Conservation (phyloP, 495 filamentous ascomycete species). For the Lasiosphaeria hispida region DNA sequence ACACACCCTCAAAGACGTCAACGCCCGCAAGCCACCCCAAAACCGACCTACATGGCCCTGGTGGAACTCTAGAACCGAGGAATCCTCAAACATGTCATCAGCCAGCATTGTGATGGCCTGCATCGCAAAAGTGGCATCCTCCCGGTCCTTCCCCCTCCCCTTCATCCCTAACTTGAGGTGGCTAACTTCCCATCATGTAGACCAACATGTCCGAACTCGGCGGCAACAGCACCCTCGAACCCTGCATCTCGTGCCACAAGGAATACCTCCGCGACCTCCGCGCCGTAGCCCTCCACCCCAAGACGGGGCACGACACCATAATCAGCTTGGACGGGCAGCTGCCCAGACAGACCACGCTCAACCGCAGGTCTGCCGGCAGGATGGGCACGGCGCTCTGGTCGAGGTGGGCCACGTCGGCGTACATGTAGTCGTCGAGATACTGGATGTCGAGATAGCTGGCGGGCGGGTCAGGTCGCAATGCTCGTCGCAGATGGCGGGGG, state of each 20-base stretch:
- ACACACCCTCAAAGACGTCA: slow-evolving; percentile 24
- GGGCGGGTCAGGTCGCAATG: slow-evolving; percentile 55
- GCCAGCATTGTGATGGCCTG: slow-evolving; percentile 48
- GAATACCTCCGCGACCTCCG: slow-evolving; percentile 49
- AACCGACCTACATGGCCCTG: slow-evolving; percentile 47
- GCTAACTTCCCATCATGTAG: slow-evolving; percentile 9
- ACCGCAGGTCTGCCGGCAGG: slow-evolving; percentile 49
- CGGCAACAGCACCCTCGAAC: slow-evolving; percentile 47
- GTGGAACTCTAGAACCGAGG: slow-evolving; percentile 44
- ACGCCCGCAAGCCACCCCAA: slow-evolving; percentile 45
- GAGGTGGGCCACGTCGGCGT: slow-evolving; percentile 2
- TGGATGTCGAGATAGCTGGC: slow-evolving; percentile 41
- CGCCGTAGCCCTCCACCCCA: slow-evolving; percentile 44
- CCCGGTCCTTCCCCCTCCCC: slow-evolving; percentile 28
- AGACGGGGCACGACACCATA: slow-evolving; percentile 42
- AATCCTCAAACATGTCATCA: slow-evolving; percentile 43
- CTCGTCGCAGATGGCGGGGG: slow-evolving; percentile 50
- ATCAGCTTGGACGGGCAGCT: slow-evolving; percentile 45
- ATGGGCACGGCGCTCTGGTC: slow-evolving; percentile 37
- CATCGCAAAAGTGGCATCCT: slow-evolving; percentile 45
- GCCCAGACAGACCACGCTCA: no score
- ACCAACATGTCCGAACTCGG: slow-evolving; percentile 43
- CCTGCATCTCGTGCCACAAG: slow-evolving; percentile 44
- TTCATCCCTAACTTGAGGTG: not conserved
- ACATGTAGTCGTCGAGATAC: slow-evolving; percentile 20